A percentile compares a stretch with the other conserved stretches of the same genome.
These are phyloP conservation scores for Syncephalastrum sp. DNA, from an alignment of 371 early-diverging fungal genomes.

Conservation along the genomic window DNA sequence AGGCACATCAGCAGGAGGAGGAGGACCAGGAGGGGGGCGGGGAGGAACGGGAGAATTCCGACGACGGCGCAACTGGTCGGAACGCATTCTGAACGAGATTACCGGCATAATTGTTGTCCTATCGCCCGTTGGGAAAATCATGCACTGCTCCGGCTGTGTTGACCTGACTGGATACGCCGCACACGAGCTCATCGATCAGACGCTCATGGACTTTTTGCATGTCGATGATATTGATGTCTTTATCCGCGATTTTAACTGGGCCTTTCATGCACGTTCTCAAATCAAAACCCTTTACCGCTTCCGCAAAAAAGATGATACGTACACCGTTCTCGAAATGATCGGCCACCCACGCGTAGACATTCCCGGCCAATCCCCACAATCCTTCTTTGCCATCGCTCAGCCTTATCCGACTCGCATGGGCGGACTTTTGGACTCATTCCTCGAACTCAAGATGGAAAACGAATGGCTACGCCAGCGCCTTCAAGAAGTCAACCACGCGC, in stretches of 20 bases:
- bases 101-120: constrained; percentile 65
- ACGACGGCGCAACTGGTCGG: constrained; percentile 53
- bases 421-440: constrained; percentile 49
- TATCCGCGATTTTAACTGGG: constrained; percentile 32
- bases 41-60: constrained; percentile 43
- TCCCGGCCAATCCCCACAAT: constrained; percentile 30
- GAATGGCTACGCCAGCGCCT: constrained; percentile 33
- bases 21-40: no score
- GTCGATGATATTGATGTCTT: constrained; percentile 28
- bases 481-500: constrained; percentile 6
- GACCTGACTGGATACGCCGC: constrained; percentile 58
- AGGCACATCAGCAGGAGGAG: no score
- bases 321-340: constrained; percentile 47
- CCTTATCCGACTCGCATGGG: constrained; percentile 50
- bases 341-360: constrained; percentile 44
- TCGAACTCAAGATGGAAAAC: constrained; percentile 59
- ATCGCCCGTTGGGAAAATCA: constrained; percentile 50
- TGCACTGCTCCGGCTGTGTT: constrained; percentile 56
- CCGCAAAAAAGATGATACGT: constrained; percentile 49
- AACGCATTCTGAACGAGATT: constrained; percentile 57
- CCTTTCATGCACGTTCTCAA: constrained; percentile 40
- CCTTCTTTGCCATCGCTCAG: constrained; percentile 55
- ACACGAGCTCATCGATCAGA: constrained; percentile 56
- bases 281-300: constrained; percentile 50
- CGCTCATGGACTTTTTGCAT: constrained; percentile 58